Conservation (phyloP, 306 rosid species). For the Ormosia semicastrata region DNA sequence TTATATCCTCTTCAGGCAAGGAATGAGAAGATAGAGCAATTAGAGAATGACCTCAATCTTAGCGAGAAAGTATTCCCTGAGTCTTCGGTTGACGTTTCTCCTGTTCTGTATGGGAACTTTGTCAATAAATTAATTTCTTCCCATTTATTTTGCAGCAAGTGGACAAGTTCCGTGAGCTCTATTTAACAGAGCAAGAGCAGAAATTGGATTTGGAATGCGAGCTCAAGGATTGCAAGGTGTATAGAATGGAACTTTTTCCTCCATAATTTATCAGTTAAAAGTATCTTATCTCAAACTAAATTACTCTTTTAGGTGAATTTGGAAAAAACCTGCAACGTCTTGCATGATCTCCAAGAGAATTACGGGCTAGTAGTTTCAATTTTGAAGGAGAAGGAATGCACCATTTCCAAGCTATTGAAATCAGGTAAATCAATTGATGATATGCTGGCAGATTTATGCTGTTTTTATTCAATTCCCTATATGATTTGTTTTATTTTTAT, state of each 20-base stretch:
- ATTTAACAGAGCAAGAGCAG: slow-evolving; percentile 73
- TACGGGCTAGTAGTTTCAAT: slow-evolving; percentile 51
- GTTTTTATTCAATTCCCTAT: slow-evolving; percentile 8
- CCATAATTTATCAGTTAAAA: background rate
- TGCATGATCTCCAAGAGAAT: slow-evolving; percentile 75
- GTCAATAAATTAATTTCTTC: slow-evolving; percentile 10
- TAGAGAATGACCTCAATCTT: slow-evolving; percentile 72
- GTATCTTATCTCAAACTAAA: slow-evolving; percentile 18
- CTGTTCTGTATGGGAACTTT: background rate
- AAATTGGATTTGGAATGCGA: slow-evolving; percentile 67
- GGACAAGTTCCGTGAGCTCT: slow-evolving; percentile 68
- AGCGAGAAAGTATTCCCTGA: slow-evolving; percentile 57
- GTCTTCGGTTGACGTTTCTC: slow-evolving; percentile 11
- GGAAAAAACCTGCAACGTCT: slow-evolving; percentile 49
- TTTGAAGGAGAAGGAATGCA: slow-evolving; percentile 70
- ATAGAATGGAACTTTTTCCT: background rate
- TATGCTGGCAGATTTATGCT: background rate
- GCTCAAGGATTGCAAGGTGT: slow-evolving; percentile 80
- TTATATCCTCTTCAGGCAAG: slow-evolving; percentile 51
- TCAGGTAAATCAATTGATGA: slow-evolving; percentile 55
- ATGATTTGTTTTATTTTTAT: slow-evolving; percentile 20
- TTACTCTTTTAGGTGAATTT: slow-evolving; percentile 53
- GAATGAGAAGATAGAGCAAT: slow-evolving; percentile 75
- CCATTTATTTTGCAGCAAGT: slow-evolving; percentile 62
- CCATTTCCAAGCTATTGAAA: slow-evolving; percentile 66